Evolutionary conservation across 2,329 filamentous ascomycete genomes (phyloP).

Genomic region (Phialophora verrucosa): DNA sequence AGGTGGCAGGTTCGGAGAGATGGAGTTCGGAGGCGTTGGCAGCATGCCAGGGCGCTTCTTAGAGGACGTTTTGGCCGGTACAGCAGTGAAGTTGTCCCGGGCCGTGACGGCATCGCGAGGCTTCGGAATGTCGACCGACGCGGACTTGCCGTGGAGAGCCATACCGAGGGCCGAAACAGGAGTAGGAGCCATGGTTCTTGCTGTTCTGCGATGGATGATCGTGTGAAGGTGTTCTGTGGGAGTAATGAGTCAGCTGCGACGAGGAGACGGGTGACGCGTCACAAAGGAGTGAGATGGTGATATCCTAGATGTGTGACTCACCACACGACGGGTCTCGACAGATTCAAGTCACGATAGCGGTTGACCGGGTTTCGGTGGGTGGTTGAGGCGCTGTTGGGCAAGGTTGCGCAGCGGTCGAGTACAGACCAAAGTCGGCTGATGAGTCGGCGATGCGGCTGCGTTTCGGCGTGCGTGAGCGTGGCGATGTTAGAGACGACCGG

Average conservation of each 20-base stretch:
- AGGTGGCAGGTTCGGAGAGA: constrained; percentile 84
- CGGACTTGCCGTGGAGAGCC: constrained; percentile 58
- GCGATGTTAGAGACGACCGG: constrained; percentile 37
- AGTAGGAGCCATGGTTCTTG: constrained; percentile 52
- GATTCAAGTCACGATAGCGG: constrained; percentile 26
- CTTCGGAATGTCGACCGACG: constrained; percentile 57
- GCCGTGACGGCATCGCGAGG: constrained; percentile 47
- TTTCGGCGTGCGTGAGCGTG: constrained; percentile 18
- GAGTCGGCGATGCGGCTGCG: constrained; percentile 25
- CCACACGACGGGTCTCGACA: constrained; percentile 27
- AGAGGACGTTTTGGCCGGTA: constrained; percentile 39
- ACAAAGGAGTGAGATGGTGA: background rate
- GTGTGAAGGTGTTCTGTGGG: constrained; percentile 23
- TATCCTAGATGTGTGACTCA: constrained; percentile 28
- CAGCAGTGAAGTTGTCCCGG: constrained; percentile 46
- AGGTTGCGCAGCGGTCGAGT: constrained; percentile 22
- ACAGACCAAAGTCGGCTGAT: constrained; percentile 24
- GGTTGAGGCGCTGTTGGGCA: constrained; percentile 23
- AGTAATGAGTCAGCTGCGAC: constrained; percentile 36
- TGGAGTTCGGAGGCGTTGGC: constrained; percentile 92
- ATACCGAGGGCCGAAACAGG: constrained; percentile 55
- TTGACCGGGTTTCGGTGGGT: constrained; percentile 7
- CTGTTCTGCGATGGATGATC: constrained; percentile 30
- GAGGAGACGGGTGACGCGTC: constrained; percentile 23
- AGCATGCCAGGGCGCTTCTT: constrained; percentile 54